Percentiles rank a stretch among this genome's conserved stretches.
Conservation (phyloP, 306 rosid genomes). For the Medicago arabica region DNA sequence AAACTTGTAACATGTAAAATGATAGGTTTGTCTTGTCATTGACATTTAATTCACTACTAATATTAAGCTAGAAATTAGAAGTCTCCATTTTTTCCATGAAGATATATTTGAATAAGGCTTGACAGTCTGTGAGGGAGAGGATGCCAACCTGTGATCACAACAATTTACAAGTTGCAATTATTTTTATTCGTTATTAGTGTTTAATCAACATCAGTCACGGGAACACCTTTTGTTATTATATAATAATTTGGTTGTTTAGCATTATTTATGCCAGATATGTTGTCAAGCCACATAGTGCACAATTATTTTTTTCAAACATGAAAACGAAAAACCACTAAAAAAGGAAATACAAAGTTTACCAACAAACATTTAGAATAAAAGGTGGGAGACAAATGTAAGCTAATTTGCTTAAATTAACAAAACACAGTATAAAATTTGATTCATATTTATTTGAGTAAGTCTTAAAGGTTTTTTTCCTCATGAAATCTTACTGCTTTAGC, state of each 20-base stretch:
- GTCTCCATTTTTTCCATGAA: not conserved
- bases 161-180: constrained; percentile 36
- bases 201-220: constrained; percentile 36
- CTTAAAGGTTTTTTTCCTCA: no score
- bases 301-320: not conserved
- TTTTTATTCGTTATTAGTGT: constrained; percentile 16
- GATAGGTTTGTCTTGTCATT: not conserved
- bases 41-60: not conserved
- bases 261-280: constrained; percentile 22
- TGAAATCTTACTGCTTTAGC: no score
- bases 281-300: not conserved
- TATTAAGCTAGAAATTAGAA: constrained; percentile 8
- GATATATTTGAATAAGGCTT: constrained; percentile 12
- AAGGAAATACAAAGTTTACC: not conserved
- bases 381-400: no score
- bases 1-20: not conserved
- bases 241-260: not conserved
- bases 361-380: not conserved
- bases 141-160: constrained; percentile 41
- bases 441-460: no score
- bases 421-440: no score
- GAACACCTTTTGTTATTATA: not conserved
- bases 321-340: not conserved
- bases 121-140: constrained; percentile 37
- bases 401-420: no score